Percentiles rank a stretch among this genome's conserved stretches.
These are phyloP conservation scores for Phaeosphaeriaceae sp. DNA, from an alignment of 2,329 filamentous ascomycete species.

Conservation along the genomic window DNA sequence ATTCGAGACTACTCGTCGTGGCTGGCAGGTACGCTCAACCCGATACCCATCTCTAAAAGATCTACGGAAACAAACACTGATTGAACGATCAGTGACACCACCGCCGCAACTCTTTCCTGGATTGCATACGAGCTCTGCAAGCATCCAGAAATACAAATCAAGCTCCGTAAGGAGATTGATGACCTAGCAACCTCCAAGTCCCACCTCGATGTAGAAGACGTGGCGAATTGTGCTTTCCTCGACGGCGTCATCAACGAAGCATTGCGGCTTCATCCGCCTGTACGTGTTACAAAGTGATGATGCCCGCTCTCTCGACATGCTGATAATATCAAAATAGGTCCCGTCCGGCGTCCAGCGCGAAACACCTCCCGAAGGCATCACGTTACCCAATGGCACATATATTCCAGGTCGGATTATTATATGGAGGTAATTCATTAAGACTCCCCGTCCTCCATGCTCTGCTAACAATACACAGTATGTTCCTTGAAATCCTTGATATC, in stretches of 20 bases:
- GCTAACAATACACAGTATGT: too few relatives aligned
- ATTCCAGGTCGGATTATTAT: conserved; percentile 39
- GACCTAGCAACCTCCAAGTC: conserved; percentile 18
- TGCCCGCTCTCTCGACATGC: background rate
- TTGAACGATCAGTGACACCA: conserved; percentile 31
- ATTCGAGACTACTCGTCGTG: conserved; percentile 36
- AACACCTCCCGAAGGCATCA: conserved; percentile 42
- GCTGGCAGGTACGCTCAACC: conserved; percentile 35
- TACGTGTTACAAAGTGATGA: conserved; percentile 9
- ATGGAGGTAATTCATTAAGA: conserved; percentile 16
- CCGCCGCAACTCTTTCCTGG: conserved; percentile 35
- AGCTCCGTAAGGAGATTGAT: conserved; percentile 31
- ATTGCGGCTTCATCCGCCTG: conserved; percentile 39
- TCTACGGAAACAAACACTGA: background rate
- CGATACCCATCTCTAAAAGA: background rate
- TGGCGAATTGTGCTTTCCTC: conserved; percentile 34
- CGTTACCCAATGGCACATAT: conserved; percentile 35
- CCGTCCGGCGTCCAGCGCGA: conserved; percentile 41
- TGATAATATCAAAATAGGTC: conserved; percentile 23
- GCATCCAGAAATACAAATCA: conserved; percentile 26
- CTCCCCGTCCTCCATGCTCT: too few relatives aligned
- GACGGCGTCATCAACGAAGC: conserved; percentile 42
- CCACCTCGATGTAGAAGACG: conserved; percentile 34
- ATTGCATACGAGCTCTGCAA: conserved; percentile 41
- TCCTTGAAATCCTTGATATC: too few relatives aligned